Evolutionary conservation across 2,329 filamentous ascomycete species (phyloP).

Genomic region (Ceratocystis papillata): DNA sequence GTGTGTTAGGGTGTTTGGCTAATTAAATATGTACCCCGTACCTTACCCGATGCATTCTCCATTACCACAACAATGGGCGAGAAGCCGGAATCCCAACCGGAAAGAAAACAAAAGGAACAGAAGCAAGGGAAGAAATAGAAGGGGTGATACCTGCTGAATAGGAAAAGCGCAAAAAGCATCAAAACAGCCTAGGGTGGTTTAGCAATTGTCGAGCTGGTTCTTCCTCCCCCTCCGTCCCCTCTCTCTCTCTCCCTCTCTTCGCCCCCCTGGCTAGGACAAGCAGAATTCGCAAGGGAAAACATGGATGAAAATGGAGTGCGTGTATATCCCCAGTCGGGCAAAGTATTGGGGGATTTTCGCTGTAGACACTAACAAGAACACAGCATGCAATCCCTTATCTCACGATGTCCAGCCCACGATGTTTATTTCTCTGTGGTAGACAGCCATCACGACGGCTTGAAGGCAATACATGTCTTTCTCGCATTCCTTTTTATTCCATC

Average conservation of each 20-base stretch:
- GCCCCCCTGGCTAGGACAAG: neutral
- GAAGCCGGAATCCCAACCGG: constrained; percentile 10
- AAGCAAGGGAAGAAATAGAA: neutral
- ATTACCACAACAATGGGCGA: constrained; percentile 7
- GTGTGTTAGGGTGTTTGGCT: neutral
- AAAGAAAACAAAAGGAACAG: constrained; percentile 4
- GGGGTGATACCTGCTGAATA: neutral
- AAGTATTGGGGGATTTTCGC: neutral
- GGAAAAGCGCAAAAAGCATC: neutral
- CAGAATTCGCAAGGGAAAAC: neutral
- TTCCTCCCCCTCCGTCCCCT: too few relatives aligned
- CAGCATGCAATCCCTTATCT: neutral
- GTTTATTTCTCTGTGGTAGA: neutral
- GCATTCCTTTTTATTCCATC: neutral
- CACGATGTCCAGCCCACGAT: neutral
- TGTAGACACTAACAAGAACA: neutral
- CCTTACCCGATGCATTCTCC: constrained; percentile 8
- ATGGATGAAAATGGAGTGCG: neutral
- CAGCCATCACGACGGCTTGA: too few relatives aligned
- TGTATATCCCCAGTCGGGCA: too few relatives aligned
- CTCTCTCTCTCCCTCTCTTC: too few relatives aligned
- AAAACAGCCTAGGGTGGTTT: neutral
- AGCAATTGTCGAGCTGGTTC: too few relatives aligned
- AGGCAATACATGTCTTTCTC: neutral
- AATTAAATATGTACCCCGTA: constrained; percentile 6